Evolutionary conservation across 495 filamentous ascomycete genomes (phyloP), one percentile per base, ranked within the genome.

Genomic region (Apodospora peruviana): DNA sequence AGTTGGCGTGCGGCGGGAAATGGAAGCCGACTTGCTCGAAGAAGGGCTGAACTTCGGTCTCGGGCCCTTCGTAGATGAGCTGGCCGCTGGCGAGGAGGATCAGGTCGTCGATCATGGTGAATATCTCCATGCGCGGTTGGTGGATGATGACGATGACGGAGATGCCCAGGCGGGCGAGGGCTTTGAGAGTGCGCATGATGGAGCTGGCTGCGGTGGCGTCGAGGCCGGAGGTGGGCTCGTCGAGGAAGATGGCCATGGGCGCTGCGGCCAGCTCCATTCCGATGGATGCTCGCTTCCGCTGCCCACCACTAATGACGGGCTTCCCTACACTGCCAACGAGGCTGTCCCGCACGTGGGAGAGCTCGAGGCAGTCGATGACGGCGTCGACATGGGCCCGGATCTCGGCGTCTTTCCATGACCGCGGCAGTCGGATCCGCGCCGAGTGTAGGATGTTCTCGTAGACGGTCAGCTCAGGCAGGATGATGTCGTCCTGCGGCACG

Each of bases 171-270:
- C 66, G 58, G 9, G 65, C 65, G 46, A 76, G 68, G 3, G 72
- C 70, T 43, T 67, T 66, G 8, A 76, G 58, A 1, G 71, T 67
- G 1, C 66, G 58, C 68, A 85, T 77, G 50, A 84, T 81, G 20
- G 76, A 80, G 18, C 73, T 79, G 10, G 82, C 82, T 29, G 77
- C 73, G 9, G 82, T 83, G 0, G 80, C 79, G 56, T 86, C 82
- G 9, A 86, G 72, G 17, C 82, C n/a, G n/a, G n/a, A n/a, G n/a
- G n/a, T n/a, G n/a, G n/a, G n/a, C n/a, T n/a, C n/a, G n/a, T n/a
- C n/a, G 48, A 84, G 66, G 58, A 86, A 85, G 25, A 86, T 74
- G 20, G 80, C 66, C 61, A 81, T 81, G 0, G 82, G 82, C n/a
- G 79, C 79, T 14, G 81, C 80, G 1, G 80, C 80, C 3, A 86